Conservation (phyloP, 306 rosid genomes). For the Morella rubra region DNA sequence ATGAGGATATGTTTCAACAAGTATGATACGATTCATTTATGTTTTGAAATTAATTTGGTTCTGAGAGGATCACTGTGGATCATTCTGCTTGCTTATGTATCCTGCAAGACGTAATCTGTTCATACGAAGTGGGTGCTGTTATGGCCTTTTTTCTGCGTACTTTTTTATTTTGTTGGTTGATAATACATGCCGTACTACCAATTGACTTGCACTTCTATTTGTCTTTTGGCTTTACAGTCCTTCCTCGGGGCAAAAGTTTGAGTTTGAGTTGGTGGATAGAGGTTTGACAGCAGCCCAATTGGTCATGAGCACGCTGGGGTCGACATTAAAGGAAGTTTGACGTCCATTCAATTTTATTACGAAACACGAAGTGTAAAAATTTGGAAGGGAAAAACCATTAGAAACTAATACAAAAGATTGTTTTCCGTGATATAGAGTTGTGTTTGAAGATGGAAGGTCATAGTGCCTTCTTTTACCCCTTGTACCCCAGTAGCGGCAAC, state of each 20-base stretch:
- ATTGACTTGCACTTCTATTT: neutral
- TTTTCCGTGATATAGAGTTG: constrained; percentile 43
- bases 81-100: constrained; percentile 2
- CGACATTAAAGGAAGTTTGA: constrained; percentile 32
- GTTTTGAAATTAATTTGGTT: neutral
- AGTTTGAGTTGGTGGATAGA: constrained; percentile 25
- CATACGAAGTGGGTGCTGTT: constrained; percentile 7
- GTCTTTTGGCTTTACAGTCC: constrained; percentile 52
- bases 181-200: constrained; percentile 14
- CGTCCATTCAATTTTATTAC: constrained; percentile 40
- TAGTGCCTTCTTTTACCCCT: constrained; percentile 31
- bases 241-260: constrained; percentile 57
- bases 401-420: constrained; percentile 32
- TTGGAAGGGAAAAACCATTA: constrained; percentile 24
- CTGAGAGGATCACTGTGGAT: neutral
- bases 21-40: neutral
- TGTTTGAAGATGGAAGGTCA: constrained; percentile 37
- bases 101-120: constrained; percentile 8
- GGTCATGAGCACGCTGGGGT: constrained; percentile 32
- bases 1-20: neutral
- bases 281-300: constrained; percentile 36
- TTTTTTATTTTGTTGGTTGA: neutral
- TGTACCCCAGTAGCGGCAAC: constrained; percentile 49
- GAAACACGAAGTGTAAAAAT: constrained; percentile 44
- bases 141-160: neutral